Evolutionary conservation across 768 basidiomycete genomes (phyloP), one percentile per base, ranked within the genome.

Genomic region (Pleurotus ostreatus): DNA sequence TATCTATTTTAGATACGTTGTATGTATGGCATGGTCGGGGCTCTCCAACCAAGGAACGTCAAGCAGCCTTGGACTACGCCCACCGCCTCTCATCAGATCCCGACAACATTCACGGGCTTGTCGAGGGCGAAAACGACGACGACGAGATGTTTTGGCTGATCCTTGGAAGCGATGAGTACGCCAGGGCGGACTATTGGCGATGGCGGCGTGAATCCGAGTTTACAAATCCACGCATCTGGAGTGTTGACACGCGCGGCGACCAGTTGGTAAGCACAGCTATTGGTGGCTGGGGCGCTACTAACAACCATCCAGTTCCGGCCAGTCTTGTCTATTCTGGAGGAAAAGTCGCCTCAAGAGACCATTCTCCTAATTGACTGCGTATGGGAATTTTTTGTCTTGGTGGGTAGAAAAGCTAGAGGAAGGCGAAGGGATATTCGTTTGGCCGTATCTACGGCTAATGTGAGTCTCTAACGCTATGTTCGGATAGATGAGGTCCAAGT

Each of bases 81-180:
- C 70, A 72, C 30, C 69, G 66, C 5, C 70, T 90, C 40, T 70
- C 75, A 0, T 61, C 66, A 16, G 70, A 70, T 46, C 66, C 71
- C 3, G 68, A 68, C 5, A 64, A 64, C 13, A 70, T 85, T 16
- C 70, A 80, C 5, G 86, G 89, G 59, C 76, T 92, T 7, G 59
- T 68, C 1, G 89, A 93, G 62, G 81, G 82, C n/a, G 80, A 82
- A 61, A 78, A 77, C 52, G 85, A 86, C 40, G 63, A 69, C 20
- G 86, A 91, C 54, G 88, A 91, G 57, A 84, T 92, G 80, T 92
- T 94, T 65, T 92, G 92, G 88, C 85, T 89, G 82, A 79, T 89
- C 38, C 75, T 93, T 2, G 91, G 91, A n/a, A 82, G 89, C 20
- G 78, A 83, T 2, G 79, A 79, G 1, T 92, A 85, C 65, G 89